A percentile compares a stretch with the other conserved stretches of the same genome.
These are phyloP conservation scores for Pseudonitzschia delicatissima DNA, from an alignment of 108 stramenopile species.

Conservation along the genomic window DNA sequence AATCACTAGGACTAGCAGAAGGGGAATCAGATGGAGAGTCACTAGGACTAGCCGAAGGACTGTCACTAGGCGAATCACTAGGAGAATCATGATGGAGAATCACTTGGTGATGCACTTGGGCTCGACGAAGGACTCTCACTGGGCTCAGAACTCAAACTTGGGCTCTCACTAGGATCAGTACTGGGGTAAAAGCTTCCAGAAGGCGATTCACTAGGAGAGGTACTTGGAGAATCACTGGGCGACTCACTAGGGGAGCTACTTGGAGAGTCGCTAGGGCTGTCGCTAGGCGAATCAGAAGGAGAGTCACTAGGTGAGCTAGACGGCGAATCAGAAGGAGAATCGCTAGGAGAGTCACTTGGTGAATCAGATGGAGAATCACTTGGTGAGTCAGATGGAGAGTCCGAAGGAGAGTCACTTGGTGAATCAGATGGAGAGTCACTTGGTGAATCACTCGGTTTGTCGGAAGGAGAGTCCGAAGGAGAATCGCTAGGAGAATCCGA, in stretches of 20 bases:
- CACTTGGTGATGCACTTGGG: conserved; percentile 1
- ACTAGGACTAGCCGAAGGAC: background rate
- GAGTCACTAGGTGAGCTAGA: background rate
- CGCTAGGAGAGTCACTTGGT: too few relatives aligned
- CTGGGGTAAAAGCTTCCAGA: background rate
- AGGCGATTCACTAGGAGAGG: background rate
- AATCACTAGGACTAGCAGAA: background rate
- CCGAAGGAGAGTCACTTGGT: too few relatives aligned
- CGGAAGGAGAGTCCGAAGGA: too few relatives aligned
- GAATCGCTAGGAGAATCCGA: too few relatives aligned
- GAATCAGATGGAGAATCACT: too few relatives aligned
- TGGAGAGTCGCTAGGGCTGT: background rate
- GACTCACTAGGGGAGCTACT: background rate
- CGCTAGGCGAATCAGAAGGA: background rate
- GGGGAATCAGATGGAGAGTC: background rate
- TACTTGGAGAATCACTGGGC: background rate
- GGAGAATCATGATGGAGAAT: background rate
- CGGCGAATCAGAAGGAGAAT: too few relatives aligned
- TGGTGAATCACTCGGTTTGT: too few relatives aligned
- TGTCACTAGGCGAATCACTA: background rate
- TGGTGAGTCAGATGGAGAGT: too few relatives aligned
- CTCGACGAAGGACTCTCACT: conserved; percentile 2
- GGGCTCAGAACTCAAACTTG: conserved; percentile 17
- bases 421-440: too few relatives aligned
- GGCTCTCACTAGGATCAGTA: conserved; percentile 12